These are phyloP conservation scores for Silene noctiflora DNA, from an alignment of 179 eudicot species.

Conservation along the genomic window DNA sequence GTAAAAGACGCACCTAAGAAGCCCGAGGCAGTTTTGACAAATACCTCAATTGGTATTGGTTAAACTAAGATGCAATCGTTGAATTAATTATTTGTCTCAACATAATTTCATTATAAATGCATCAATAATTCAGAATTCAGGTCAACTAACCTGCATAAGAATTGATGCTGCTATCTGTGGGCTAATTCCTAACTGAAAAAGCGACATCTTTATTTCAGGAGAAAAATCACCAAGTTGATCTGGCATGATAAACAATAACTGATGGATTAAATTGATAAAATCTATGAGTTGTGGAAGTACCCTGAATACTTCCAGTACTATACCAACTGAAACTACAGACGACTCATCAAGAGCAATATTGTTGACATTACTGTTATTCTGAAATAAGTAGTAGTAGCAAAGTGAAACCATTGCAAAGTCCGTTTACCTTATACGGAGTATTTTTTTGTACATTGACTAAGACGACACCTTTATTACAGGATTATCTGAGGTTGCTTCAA, in stretches of 20 bases:
- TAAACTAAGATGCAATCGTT: too few species aligned
- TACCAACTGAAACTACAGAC: slow-evolving; percentile 1
- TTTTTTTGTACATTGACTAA: not conserved
- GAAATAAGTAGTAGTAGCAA: not conserved
- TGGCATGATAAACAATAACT: slow-evolving; percentile 32
- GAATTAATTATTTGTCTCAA: not conserved
- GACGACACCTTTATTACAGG: not conserved
- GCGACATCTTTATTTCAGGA: slow-evolving; percentile 89
- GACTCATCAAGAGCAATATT: slow-evolving; percentile 1
- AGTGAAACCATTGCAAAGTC: slow-evolving; percentile 1
- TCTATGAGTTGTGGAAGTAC: not conserved
- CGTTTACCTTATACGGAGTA: not conserved
- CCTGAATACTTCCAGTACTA: not conserved
- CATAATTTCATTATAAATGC: slow-evolving; percentile 6
- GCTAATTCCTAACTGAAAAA: slow-evolving; percentile 96
- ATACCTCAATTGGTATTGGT: too few species aligned
- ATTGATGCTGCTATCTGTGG: slow-evolving; percentile 97
- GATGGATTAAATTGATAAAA: not conserved
- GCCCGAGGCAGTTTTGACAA: too few species aligned
- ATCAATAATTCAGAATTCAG: too few species aligned
- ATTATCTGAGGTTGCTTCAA: slow-evolving; percentile 1
- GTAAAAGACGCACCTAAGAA: too few species aligned
- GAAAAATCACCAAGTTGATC: slow-evolving; percentile 79
- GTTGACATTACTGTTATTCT: not conserved
- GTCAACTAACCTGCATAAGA: slow-evolving; percentile 73